Evolutionary conservation across 176 grass and related monocot species (phyloP), one percentile per base, ranked within the genome.

Genomic region (Ampelocalamus luodianensis): DNA sequence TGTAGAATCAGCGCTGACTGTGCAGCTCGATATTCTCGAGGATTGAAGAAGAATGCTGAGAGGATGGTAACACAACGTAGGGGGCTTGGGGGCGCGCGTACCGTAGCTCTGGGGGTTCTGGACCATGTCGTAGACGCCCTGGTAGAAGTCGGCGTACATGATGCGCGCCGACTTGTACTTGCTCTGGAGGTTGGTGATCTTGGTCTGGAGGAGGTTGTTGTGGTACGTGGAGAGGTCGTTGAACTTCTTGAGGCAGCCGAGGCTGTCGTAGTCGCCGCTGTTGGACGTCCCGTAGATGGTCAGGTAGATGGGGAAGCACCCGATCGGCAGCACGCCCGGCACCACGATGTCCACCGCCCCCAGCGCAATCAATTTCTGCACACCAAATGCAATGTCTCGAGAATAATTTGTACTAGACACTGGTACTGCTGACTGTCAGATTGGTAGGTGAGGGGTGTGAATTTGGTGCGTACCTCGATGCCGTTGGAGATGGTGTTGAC

Each of bases 291-390:
- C 71, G 77, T 81, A 91, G 55, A 94, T 16, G 56, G 81, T 79
- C 15, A 89, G 81, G 89, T 94, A 94, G 74, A 94, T 83, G 14
- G 92, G 92, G 87, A 94, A 94, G 80, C 92, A 94, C 0, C 92
- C 89, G 68, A 91, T 89, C 34, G 92, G 92, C 10, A 94, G 87
- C 58, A 94, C 92, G 0, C 87, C 87, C 0, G 92, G 89, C 6
- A 94, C 87, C 0, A 89, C 87, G 43, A 94, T 9, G 85, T 94
- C 92, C 3, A 54, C 71, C 0, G 92, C 92, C 0, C 92, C 92
- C 70, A 94, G 42, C n/a, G 84, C 89, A 2, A 94, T 59, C n/a
- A 94, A 70, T 76, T 91, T 91, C 92, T 90, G 83, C 43, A 70
- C 34, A 18, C 29, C 5, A 40, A 29, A 32, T 4, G 5, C 2